Base-by-base conservation (phyloP, 73 alveolate genomes). In the Paramecium primaurelia region DNA sequence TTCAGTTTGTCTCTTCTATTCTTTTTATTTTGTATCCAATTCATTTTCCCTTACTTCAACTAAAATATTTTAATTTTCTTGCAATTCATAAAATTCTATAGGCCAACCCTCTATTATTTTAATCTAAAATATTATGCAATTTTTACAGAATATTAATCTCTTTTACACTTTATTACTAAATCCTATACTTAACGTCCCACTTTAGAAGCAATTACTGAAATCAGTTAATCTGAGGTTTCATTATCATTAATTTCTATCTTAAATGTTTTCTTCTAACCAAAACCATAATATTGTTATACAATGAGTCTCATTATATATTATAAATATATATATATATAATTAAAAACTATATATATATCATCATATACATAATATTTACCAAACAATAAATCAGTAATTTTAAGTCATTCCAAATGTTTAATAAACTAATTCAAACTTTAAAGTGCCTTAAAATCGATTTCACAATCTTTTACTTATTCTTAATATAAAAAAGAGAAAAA, bases 261-360 rank as follows among this genome's bases (percentile, higher is more conserved):
- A 11, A 64, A 59, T 12, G 94, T 89, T 47, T 89, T 89, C 84
- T 71, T 89, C 51, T 83, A 71, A 6, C 71, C 80, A 54, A 89
- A 89, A 42, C 75, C 94, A 73, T 68, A 69, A 71, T 89, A 89
- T 58, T 89, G 58, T 69, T 89, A 38, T 44, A 89, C 54, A 73
- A 89, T 89, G 47, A 89, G 54, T 47, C 90, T 89, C 94, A 89
- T 89, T 54, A 54, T 22, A 22, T 54, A 54, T 54, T 54, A 54
- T 54, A 54, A 54, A 18, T 54, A n/a, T 54, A 54, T 54, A 18
- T 54, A 16, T 22, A 22, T 22, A 22, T 22, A 40, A 40, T 40
- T 40, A 40, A 40, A 40, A 40, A 40, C 49, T 40, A 40, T 40
- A 40, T 40, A 40, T 38, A 38, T 38, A 38, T 38, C 25, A 38